phyloP scores from a whole-genome alignment of 768 basidiomycete species.

The Macrocybe gigantea region DNA sequence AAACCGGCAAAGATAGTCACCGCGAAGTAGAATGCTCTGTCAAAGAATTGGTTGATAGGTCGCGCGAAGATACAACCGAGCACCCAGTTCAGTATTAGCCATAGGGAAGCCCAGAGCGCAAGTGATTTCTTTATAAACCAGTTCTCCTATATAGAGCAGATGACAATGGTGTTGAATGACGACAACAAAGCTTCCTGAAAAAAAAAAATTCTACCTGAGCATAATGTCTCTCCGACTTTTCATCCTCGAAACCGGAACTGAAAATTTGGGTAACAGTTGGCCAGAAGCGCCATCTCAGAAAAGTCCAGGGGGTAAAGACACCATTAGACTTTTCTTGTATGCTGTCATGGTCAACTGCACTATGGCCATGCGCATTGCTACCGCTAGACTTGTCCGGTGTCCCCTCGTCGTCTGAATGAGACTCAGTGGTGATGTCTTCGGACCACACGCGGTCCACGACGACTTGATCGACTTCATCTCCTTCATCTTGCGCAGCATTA shows the following conservation, averaged over 20 bases:
- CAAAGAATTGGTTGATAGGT: conserved; percentile 32
- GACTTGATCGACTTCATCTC: conserved; percentile 56
- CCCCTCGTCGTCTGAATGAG: conserved; percentile 45
- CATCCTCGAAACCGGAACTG: conserved; percentile 53
- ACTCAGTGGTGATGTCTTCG: conserved; percentile 46
- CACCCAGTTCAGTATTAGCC: conserved; percentile 66
- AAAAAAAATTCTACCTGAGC: conserved; percentile 22
- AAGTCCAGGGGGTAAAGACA: conserved; percentile 24
- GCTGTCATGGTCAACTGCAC: conserved; percentile 28
- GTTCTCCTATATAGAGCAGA: conserved; percentile 40
- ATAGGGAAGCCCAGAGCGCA: conserved; percentile 57
- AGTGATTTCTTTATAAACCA: conserved; percentile 70
- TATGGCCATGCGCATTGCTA: conserved; percentile 28
- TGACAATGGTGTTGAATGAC: background rate
- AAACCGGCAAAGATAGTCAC: conserved; percentile 23
- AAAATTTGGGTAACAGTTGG: conserved; percentile 54
- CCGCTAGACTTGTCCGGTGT: conserved; percentile 43
- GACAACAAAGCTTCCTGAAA: too few relatives aligned
- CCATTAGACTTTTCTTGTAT: conserved; percentile 22
- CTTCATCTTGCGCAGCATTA: conserved; percentile 18
- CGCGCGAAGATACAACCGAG: conserved; percentile 50
- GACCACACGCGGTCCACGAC: conserved; percentile 72
- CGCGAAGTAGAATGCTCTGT: conserved; percentile 59
- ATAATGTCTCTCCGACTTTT: conserved; percentile 40
- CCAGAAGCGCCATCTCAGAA: conserved; percentile 52